Conservation (phyloP, 2,329 filamentous ascomycete species). For the Biscogniauxia mediterranea region DNA sequence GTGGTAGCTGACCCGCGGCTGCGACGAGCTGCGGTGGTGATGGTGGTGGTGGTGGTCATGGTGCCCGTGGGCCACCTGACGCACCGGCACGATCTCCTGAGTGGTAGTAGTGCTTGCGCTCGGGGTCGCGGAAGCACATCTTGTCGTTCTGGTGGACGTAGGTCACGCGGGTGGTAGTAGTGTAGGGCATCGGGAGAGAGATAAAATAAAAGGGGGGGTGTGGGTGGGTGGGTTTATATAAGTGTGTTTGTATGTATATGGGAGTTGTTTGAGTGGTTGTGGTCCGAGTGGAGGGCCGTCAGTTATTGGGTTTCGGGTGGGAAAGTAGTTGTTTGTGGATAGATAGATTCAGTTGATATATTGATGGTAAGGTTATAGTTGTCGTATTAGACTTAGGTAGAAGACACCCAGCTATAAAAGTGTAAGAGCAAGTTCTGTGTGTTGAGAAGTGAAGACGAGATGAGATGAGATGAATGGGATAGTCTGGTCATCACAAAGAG, state of each 20-base stretch:
- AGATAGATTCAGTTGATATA: background rate
- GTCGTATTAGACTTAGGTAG: background rate
- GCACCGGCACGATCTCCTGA: slow-evolving; percentile 51
- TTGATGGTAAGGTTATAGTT: background rate
- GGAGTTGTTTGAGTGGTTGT: background rate
- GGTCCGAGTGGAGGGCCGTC: background rate
- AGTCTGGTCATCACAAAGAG: background rate
- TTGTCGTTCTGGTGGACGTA: slow-evolving; percentile 24
- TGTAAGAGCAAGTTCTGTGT: background rate
- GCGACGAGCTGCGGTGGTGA: slow-evolving; percentile 26
- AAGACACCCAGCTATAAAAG: background rate
- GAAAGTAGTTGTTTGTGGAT: too few species aligned
- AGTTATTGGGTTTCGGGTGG: too few species aligned
- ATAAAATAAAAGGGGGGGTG: background rate
- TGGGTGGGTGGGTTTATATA: background rate
- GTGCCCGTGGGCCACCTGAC: slow-evolving; percentile 35
- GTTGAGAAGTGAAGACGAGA: background rate
- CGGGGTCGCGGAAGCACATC: slow-evolving; percentile 52
- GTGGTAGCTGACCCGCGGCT: slow-evolving; percentile 36
- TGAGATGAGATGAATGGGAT: background rate
- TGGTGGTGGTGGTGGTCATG: slow-evolving; percentile 33
- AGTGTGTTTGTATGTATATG: background rate
- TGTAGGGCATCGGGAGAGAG: slow-evolving; percentile 11
- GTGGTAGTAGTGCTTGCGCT: slow-evolving; percentile 53
- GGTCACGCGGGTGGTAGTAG: slow-evolving; percentile 13